phyloP scores from a whole-genome alignment of 225 moss, liverwort and hornwort species.

The Rhytidiadelphus loreus region DNA sequence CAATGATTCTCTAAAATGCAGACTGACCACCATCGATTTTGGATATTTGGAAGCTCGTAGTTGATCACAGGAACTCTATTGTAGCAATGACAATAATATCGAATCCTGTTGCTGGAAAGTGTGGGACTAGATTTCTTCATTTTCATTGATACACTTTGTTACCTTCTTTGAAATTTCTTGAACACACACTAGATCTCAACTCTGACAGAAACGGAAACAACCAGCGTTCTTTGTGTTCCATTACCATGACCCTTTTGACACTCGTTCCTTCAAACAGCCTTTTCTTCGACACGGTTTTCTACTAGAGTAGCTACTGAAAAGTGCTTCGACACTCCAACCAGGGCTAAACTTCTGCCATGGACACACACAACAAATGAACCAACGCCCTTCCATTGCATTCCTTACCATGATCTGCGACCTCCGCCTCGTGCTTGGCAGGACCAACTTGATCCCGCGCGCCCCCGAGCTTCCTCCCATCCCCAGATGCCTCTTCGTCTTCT shows the following conservation, averaged over 20 bases:
- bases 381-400: not conserved
- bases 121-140: not conserved
- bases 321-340: not conserved
- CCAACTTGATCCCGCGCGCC: constrained; percentile 10
- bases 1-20: not conserved
- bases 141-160: not conserved
- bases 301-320: not conserved
- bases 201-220: not conserved
- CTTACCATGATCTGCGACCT: constrained; percentile 33
- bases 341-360: not conserved
- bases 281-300: not conserved
- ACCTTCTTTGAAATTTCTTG: not conserved
- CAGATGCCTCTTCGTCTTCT: not conserved
- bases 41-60: too few species aligned
- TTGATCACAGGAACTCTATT: not conserved
- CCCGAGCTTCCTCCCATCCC: not conserved
- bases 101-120: not conserved
- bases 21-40: not conserved
- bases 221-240: not conserved
- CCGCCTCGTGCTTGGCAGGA: constrained; percentile 14
- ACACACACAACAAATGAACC: not conserved
- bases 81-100: not conserved
- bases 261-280: not conserved
- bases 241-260: not conserved
- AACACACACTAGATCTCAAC: not conserved